Base-by-base conservation (phyloP, 352 stramenopile genomes). In the Phytophthora multivora region DNA sequence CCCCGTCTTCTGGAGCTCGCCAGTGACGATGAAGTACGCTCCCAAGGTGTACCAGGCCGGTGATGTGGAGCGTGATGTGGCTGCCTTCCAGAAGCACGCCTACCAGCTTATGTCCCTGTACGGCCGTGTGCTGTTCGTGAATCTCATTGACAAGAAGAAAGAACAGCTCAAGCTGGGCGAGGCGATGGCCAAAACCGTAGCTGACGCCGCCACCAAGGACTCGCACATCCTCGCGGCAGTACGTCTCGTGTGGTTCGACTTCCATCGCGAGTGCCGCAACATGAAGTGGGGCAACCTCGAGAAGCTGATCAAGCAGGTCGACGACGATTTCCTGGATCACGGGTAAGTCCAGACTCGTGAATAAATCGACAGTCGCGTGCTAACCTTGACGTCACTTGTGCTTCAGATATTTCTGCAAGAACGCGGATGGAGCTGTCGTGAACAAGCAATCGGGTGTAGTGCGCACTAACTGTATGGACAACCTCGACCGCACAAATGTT, bases 401-500 rank as follows among this genome's bases (percentile, higher is more conserved):
- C 59, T 50, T 35, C 30, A 89, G 80, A 31, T 91, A 75, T 49
- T 89, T 90, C 51, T 84, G 71, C 64, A 84, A 83, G 53, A 67
- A 42, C 25, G 57, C 74, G 1, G 71, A 86, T 41, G 80, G 82
- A 10, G 30, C 62, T 7, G 64, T 91, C 36, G 54, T 79, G 15
- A 86, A 51, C 59, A 84, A 74, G 33, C 97, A 99, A 73, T 90
- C 80, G 8, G 93, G 91, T 4, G 89, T 99, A 15, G 81, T 99
- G 25, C 88, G 97, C 45, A 98, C 95, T 12, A 99, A 99, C 78
- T 99, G 97, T 78, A 98, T 99, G 91, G 97, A 99, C 81, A 98
- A 97, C 63, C 79, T 99, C 13, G 97, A 99, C 79, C 85, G 97
- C 30, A 99, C 80, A 13, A 91, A 89, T 51, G 80, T 90, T 40